phyloP scores from a whole-genome alignment of 768 basidiomycete genomes.

The Coprinellus aureogranulatus region DNA sequence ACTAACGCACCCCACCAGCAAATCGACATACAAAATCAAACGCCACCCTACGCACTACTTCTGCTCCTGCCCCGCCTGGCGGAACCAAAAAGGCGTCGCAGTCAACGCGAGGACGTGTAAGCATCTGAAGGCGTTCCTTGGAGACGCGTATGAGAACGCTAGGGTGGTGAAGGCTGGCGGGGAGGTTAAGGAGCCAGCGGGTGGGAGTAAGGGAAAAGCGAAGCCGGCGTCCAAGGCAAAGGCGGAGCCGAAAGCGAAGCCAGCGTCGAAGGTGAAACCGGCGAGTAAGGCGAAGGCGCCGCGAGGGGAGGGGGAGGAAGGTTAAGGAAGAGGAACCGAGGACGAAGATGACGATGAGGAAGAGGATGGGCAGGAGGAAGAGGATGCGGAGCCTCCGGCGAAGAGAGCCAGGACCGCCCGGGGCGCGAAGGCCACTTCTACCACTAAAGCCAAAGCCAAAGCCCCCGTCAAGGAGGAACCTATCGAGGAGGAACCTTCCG shows the following conservation, averaged over 20 bases:
- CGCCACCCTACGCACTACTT: slow-evolving; percentile 42
- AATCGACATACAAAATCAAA: slow-evolving; percentile 42
- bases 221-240: slow-evolving; percentile 7
- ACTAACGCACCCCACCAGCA: slow-evolving; percentile 25
- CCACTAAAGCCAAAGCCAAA: no score
- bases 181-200: slow-evolving; percentile 16
- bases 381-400: neutral
- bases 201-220: no score
- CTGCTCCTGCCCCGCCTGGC: slow-evolving; percentile 8
- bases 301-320: slow-evolving; percentile 6
- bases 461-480: slow-evolving; percentile 6
- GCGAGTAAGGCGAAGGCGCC: neutral
- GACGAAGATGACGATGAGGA: slow-evolving; percentile 19
- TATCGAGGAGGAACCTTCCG: slow-evolving; percentile 7
- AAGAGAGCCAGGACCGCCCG: neutral
- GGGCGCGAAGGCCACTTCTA: neutral
- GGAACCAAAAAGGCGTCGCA: slow-evolving; percentile 17
- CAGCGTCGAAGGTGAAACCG: slow-evolving; percentile 8
- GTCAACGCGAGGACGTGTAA: slow-evolving; percentile 45
- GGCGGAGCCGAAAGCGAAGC: slow-evolving; percentile 14
- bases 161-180: slow-evolving; percentile 28
- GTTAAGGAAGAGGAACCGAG: slow-evolving; percentile 17
- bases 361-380: slow-evolving; percentile 9
- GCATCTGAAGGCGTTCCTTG: slow-evolving; percentile 39
- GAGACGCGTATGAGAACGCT: slow-evolving; percentile 39